Evolutionary conservation across 2,329 filamentous ascomycete species (phyloP), one percentile per base, ranked within the genome.

Genomic region (Neocatenulostroma microsporum): DNA sequence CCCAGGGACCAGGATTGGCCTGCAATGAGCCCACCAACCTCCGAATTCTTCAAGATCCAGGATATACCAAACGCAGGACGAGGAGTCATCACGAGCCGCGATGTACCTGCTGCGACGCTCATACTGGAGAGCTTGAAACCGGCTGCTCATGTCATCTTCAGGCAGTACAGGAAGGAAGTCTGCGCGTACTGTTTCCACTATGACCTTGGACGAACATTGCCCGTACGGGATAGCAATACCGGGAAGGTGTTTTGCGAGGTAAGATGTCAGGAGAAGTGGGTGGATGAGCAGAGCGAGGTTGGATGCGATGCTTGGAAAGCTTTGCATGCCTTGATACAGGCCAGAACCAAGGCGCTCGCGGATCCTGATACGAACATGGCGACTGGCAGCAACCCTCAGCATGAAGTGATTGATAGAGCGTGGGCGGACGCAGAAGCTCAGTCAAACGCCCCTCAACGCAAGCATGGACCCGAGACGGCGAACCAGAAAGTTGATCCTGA

Each of bases 131-230:
- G 61, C 13, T 47, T 53, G n/a, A 55, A 61, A 13, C 57, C 66
- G 1, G 54, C 59, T 3, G 52, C 63, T 1, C 57, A 57, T 20
- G 62, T 69, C 7, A 42, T 70, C 3, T 58, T 66, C 26, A 61
- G 64, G 30, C 57, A 66, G 32, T 70, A 69, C 47, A 56, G 63
- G 7, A 64, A 65, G 26, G 67, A 70, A 53, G 67, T 69, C 9
- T 70, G 67, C 50, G 66, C 61, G 0, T 54, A 62, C 18, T 70
- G 67, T 48, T 69, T 70, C 37, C 37, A 40, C 14, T 70, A 69
- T 48, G 61, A 69, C 20, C 53, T 61, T 15, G 67, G 67, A 1
- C 55, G 63, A 3, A 61, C 61, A 28, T 48, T 67, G 39, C 49
- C 50, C 5, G 50, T 67, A 4, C 57, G 62, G 12, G 60, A 66